Percentiles rank a stretch among this genome's conserved stretches.
These are phyloP conservation scores for Monilinia laxa DNA, from an alignment of 2,329 filamentous ascomycete species.

Conservation along the genomic window DNA sequence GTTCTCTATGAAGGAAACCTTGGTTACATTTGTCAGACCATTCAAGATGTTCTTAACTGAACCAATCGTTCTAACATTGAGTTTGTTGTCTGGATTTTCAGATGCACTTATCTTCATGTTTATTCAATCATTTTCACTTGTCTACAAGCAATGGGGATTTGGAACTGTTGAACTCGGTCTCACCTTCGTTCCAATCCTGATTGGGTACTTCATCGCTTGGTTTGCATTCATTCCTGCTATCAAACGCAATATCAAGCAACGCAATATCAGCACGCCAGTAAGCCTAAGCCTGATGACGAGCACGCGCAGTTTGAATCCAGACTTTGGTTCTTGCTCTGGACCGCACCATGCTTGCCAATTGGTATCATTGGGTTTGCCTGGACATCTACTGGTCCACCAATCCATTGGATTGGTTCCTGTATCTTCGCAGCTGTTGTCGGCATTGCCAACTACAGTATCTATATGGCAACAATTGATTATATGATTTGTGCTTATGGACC, in stretches of 20 bases:
- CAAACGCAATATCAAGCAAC: constrained; percentile 52
- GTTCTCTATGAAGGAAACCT: constrained; percentile 58
- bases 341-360: constrained; percentile 59
- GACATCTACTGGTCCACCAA: constrained; percentile 61
- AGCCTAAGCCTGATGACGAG: constrained; percentile 53
- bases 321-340: constrained; percentile 64
- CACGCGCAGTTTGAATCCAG: constrained; percentile 68
- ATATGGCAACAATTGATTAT: constrained; percentile 77
- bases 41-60: constrained; percentile 74
- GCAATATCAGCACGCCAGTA: too few species aligned
- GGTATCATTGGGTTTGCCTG: constrained; percentile 71
- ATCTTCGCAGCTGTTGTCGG: constrained; percentile 65
- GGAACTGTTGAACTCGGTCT: constrained; percentile 55
- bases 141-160: constrained; percentile 68
- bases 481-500: constrained; percentile 73
- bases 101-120: constrained; percentile 78
- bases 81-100: constrained; percentile 69
- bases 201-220: constrained; percentile 66
- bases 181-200: constrained; percentile 62
- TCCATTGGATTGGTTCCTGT: constrained; percentile 68
- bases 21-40: constrained; percentile 59
- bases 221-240: constrained; percentile 58
- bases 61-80: constrained; percentile 70
- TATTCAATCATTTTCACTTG: constrained; percentile 67
- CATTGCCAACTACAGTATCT: constrained; percentile 70